Conservation (phyloP, 345 rosid genomes). For the Syzygium grande region DNA sequence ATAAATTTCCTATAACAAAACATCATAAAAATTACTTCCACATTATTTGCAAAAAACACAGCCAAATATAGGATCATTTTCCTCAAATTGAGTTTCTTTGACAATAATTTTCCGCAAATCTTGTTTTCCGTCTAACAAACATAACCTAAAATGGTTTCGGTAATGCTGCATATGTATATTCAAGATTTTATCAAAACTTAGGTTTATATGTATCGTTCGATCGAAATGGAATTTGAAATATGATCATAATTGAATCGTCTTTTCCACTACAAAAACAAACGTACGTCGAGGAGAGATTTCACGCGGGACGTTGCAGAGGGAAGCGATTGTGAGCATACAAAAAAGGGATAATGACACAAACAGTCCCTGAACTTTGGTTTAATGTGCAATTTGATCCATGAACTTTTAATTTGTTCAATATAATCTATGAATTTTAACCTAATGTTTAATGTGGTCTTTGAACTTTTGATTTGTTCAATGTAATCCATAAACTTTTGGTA, state of each 20-base stretch:
- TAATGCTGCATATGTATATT: not conserved
- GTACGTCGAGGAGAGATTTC: not conserved
- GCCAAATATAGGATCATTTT: not conserved
- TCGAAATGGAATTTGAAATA: not conserved
- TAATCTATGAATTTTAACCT: too few species aligned
- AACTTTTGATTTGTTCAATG: too few species aligned
- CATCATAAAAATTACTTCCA: not conserved
- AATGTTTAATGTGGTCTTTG: too few species aligned
- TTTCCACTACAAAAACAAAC: not conserved
- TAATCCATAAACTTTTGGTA: too few species aligned
- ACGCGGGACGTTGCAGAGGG: not conserved
- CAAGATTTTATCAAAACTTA: not conserved
- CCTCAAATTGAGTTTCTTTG: not conserved
- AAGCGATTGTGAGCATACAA: not conserved
- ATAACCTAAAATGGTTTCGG: not conserved
- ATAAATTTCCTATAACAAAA: not conserved
- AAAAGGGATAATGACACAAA: not conserved
- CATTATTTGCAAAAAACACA: not conserved
- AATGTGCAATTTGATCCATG: too few species aligned
- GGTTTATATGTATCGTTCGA: not conserved
- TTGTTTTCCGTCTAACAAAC: not conserved
- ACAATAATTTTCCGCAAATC: not conserved
- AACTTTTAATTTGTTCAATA: too few species aligned
- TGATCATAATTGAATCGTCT: not conserved
- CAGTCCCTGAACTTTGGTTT: too few species aligned